These are phyloP conservation scores for Diaporthe citrichinensis DNA, from an alignment of 2,329 filamentous ascomycete genomes.

Conservation along the genomic window DNA sequence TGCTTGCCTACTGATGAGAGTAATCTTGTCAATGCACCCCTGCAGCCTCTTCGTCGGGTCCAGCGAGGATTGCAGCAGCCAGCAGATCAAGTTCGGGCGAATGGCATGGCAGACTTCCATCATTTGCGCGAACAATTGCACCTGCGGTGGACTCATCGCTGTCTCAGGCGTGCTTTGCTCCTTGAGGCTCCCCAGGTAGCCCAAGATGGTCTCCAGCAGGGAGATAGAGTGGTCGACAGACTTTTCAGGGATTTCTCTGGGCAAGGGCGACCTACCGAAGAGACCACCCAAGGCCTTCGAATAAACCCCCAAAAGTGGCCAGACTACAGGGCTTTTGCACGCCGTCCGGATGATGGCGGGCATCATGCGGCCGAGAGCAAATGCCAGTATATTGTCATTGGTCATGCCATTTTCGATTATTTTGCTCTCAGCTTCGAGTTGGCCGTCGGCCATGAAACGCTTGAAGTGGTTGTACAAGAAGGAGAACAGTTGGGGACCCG, in stretches of 20 bases:
- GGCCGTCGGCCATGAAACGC: conserved; percentile 64
- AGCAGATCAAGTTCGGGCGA: conserved; percentile 33
- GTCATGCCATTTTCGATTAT: conserved; percentile 65
- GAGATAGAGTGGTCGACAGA: conserved; percentile 51
- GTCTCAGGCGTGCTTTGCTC: conserved; percentile 30
- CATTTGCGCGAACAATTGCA: conserved; percentile 45
- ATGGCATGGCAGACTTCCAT: conserved; percentile 38
- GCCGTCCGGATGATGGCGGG: conserved; percentile 64
- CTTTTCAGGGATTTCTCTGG: conserved; percentile 54
- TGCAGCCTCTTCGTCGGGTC: conserved; percentile 14
- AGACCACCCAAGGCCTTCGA: conserved; percentile 57
- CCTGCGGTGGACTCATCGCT: conserved; percentile 42
- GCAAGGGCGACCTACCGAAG: conserved; percentile 52
- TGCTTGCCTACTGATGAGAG: conserved; percentile 28
- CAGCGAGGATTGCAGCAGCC: conserved; percentile 31
- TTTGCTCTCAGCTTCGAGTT: conserved; percentile 60
- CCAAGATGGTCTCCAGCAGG: conserved; percentile 50
- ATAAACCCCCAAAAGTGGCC: conserved; percentile 66
- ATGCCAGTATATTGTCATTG: conserved; percentile 59
- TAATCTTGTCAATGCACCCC: conserved; percentile 17
- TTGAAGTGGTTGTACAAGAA: conserved; percentile 72
- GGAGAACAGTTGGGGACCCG: conserved; percentile 66
- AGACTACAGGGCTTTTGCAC: conserved; percentile 54
- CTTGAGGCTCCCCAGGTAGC: conserved; percentile 43
- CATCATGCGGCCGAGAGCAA: conserved; percentile 67